Conservation (phyloP, 1,284 basidiomycete genomes). For the Mrakiaceae sp. region DNA sequence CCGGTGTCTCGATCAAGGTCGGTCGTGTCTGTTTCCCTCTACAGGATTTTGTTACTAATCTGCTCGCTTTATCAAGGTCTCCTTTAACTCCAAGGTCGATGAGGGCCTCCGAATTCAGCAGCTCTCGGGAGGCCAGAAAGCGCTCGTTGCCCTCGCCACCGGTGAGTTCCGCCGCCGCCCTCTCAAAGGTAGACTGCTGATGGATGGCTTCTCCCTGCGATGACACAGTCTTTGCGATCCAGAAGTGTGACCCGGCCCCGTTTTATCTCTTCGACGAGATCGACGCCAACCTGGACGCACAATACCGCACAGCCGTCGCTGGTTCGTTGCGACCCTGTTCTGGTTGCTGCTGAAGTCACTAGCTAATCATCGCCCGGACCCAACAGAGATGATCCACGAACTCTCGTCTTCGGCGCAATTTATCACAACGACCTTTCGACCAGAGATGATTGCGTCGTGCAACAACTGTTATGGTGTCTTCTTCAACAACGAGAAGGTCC, state of each 20-base stretch:
- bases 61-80: constrained; percentile 48
- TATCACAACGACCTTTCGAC: constrained; percentile 96
- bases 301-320: constrained; percentile 93
- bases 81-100: constrained; percentile 95
- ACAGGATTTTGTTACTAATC: no score
- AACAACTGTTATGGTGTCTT: constrained; percentile 99
- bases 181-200: background rate
- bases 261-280: constrained; percentile 99
- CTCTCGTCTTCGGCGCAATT: constrained; percentile 83
- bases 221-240: constrained; percentile 80
- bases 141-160: constrained; percentile 86
- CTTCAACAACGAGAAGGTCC: constrained; percentile 80
- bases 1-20: constrained; percentile 88
- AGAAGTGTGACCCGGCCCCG: constrained; percentile 97
- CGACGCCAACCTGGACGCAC: constrained; percentile 94
- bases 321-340: constrained; percentile 41
- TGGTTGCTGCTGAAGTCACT: background rate
- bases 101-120: constrained; percentile 95
- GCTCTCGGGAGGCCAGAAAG: constrained; percentile 94
- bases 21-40: constrained; percentile 16
- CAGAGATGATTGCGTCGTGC: constrained; percentile 89
- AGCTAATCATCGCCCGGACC: background rate
- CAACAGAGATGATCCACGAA: constrained; percentile 80
- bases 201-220: no score
- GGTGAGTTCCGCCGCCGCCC: constrained; percentile 39